A percentile compares a stretch with the other conserved stretches of the same genome.
Evolutionary conservation across 805 yeast genomes (phyloP).

Genomic region (Komagataella populi): DNA sequence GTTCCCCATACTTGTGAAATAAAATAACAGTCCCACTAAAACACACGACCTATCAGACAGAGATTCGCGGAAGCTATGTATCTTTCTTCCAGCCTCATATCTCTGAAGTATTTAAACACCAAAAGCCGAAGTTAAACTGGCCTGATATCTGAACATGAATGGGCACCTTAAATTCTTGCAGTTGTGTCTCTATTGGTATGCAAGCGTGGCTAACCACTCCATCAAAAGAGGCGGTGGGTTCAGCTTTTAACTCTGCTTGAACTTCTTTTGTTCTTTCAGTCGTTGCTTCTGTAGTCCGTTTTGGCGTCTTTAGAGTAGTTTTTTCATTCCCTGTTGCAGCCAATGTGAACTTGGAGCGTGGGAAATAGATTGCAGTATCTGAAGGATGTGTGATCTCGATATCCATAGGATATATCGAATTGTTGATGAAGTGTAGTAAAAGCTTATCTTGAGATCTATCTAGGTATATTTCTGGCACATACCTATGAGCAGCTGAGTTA

Average conservation of each 20-base stretch:
- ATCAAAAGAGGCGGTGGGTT: background rate
- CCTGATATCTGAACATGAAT: background rate
- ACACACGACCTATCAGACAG: background rate
- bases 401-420: conserved; percentile 1
- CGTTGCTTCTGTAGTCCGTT: background rate
- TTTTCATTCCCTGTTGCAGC: background rate
- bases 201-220: background rate
- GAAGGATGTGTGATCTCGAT: conserved; percentile 4
- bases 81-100: background rate
- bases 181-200: background rate
- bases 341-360: background rate
- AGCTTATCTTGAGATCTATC: background rate
- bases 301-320: background rate
- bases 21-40: background rate
- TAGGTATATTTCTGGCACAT: background rate
- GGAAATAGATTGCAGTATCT: background rate
- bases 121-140: background rate
- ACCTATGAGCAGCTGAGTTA: background rate
- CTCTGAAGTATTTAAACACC: background rate
- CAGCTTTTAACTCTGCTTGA: background rate
- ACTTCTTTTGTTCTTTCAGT: background rate
- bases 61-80: background rate
- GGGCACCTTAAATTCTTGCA: background rate
- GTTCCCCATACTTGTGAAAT: background rate
- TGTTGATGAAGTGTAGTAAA: conserved; percentile 8